These are phyloP conservation scores for Alternaria conjuncta DNA, from an alignment of 2,329 filamentous ascomycete genomes.

Conservation along the genomic window DNA sequence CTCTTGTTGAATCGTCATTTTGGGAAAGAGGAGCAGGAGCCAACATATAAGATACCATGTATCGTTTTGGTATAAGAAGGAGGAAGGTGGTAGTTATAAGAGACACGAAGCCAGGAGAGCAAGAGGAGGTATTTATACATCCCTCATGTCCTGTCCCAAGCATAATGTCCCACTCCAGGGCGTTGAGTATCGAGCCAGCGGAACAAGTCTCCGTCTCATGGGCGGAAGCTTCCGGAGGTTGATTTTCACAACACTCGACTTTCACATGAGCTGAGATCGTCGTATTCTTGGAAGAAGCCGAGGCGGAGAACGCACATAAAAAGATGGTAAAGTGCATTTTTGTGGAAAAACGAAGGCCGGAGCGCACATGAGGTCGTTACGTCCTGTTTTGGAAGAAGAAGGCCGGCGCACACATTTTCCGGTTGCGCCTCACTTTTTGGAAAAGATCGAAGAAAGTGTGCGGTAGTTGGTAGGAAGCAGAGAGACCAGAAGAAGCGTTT, in stretches of 20 bases:
- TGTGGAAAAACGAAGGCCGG: not conserved
- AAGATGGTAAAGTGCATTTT: too few species aligned
- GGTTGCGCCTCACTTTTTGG: too few species aligned
- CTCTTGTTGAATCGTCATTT: not conserved
- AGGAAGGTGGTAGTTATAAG: not conserved
- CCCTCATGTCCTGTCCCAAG: not conserved
- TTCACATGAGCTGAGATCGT: not conserved
- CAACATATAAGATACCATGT: not conserved
- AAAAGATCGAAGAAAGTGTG: too few species aligned
- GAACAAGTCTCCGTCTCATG: not conserved
- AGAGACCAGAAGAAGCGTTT: not conserved
- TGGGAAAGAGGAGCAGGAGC: not conserved
- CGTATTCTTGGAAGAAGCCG: not conserved
- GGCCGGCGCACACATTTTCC: not conserved
- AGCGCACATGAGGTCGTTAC: too few species aligned
- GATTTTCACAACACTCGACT: not conserved
- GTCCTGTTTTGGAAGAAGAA: not conserved
- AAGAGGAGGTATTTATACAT: not conserved
- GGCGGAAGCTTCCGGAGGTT: accelerated
- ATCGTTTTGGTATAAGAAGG: not conserved
- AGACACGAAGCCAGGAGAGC: not conserved
- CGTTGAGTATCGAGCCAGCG: not conserved
- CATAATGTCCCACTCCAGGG: accelerated
- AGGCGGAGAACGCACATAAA: not conserved
- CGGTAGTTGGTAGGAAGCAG: not conserved